Conservation (phyloP, 2,329 filamentous ascomycete species). For the Claviceps sorghi region DNA sequence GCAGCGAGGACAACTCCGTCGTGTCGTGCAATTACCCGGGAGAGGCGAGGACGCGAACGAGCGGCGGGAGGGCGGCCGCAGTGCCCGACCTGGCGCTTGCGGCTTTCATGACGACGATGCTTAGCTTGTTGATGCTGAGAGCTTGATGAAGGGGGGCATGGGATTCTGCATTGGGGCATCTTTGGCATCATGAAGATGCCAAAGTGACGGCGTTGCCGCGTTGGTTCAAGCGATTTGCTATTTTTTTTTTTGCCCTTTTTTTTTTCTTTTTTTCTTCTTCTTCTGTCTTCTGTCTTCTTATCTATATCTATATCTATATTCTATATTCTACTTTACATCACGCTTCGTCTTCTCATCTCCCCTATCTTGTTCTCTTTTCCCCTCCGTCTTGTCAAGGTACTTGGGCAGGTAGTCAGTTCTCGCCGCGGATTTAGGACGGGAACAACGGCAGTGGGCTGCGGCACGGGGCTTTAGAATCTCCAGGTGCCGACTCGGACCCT, state of each 20-base stretch:
- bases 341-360: too few species aligned
- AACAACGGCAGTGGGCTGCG: not conserved
- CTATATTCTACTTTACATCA: too few species aligned
- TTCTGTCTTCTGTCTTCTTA: too few species aligned
- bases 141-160: not conserved
- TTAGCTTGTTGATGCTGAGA: not conserved
- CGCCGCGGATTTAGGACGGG: not conserved
- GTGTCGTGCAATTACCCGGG: slow-evolving; percentile 26
- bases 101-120: not conserved
- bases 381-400: not conserved
- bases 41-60: slow-evolving; percentile 18
- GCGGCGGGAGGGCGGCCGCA: slow-evolving; percentile 5
- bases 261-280: not conserved
- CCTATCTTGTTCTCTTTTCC: not conserved
- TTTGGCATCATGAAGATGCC: not conserved
- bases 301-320: too few species aligned
- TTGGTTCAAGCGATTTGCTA: not conserved
- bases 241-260: not conserved
- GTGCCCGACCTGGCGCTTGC: slow-evolving; percentile 8
- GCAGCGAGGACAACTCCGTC: slow-evolving; percentile 10
- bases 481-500: not conserved
- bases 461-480: not conserved
- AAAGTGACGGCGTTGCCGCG: slow-evolving; percentile 1
- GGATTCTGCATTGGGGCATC: not conserved
- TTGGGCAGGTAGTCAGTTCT: too few species aligned